Evolutionary conservation across 2,329 filamentous ascomycete species (phyloP), one percentile per base, ranked within the genome.

Genomic region (Neurospora sp.): DNA sequence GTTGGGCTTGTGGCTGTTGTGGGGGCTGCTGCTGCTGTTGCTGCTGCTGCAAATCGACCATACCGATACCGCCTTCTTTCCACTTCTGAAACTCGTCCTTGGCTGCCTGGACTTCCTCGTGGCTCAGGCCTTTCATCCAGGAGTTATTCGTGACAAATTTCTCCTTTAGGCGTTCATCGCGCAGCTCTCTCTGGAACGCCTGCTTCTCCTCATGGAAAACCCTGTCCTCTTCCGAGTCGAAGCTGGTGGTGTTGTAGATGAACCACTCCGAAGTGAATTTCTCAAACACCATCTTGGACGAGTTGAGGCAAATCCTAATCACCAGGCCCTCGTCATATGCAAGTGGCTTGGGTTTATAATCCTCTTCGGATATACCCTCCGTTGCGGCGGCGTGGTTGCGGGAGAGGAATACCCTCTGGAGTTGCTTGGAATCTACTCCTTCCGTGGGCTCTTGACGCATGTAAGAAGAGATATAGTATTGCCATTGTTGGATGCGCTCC

Each of bases 391-490:
- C 89, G 43, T 93, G 82, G 78, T 92, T 94, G 70, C 91, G 89
- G 67, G 88, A 86, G 17, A 95, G 83, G 70, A 93, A 88, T 4
- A 88, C 86, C 80, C 89, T 91, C 72, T 86, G 87, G 76, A 93
- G 84, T 66, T 86, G 87, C 6, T 85, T 85, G 67, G 89, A 84
- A 6, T 86, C 82, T 2, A 96, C 86, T 15, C 92, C 92, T 80
- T 96, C 92, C 0, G 96, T 99, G 1, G 92, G 92, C 77, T 97
- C 93, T 33, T 94, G 87, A 73, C 93, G 92, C 74, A 93, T 92
- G 80, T 92, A 98, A 0, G 94, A 93, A 19, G 95, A 94, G 70
- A 97, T 92, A 78, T 99, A 99, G 82, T 96, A 97, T 75, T 95
- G 92, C 96, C 96, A 99, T 46, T 89, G 86, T 72, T 93, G 89